These are phyloP conservation scores for Xylariaceae sp. DNA, from an alignment of 2,329 filamentous ascomycete genomes.

Conservation along the genomic window DNA sequence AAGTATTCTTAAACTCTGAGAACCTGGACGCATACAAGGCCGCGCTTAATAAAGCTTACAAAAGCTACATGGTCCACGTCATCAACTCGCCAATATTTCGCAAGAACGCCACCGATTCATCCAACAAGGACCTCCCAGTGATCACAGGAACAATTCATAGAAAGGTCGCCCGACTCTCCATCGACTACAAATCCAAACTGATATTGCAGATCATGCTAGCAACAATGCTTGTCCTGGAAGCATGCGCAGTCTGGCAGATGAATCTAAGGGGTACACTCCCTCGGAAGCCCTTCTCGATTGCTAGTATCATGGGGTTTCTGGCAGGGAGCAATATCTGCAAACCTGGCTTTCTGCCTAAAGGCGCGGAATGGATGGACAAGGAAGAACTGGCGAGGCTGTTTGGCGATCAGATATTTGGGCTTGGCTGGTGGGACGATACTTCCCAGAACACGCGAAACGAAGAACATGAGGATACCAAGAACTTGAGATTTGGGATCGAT, in stretches of 20 bases:
- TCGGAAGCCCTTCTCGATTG: not conserved
- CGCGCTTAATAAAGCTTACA: not conserved
- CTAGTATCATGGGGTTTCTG: not conserved
- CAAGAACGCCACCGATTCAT: not conserved
- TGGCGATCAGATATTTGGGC: not conserved
- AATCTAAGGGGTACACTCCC: not conserved
- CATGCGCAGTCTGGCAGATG: not conserved
- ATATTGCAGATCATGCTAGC: conserved; percentile 1
- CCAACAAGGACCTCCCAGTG: not conserved
- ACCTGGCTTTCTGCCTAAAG: not conserved
- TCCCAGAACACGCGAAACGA: not conserved
- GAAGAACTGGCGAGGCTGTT: not conserved
- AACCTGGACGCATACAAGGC: not conserved
- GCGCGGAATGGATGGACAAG: not conserved
- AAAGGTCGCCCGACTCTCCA: not conserved
- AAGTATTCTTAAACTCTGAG: not conserved
- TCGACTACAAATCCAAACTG: not conserved
- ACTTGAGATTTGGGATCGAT: not conserved
- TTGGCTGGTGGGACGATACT: not conserved
- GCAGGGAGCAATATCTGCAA: not conserved
- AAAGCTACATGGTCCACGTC: conserved; percentile 2
- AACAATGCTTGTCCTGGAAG: not conserved
- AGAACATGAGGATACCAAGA: not conserved
- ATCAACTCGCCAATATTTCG: conserved; percentile 1
- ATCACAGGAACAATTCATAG: not conserved